Conservation (phyloP, 192 early-diverging fungal genomes). For the Rhizoclosmatium globosum region DNA sequence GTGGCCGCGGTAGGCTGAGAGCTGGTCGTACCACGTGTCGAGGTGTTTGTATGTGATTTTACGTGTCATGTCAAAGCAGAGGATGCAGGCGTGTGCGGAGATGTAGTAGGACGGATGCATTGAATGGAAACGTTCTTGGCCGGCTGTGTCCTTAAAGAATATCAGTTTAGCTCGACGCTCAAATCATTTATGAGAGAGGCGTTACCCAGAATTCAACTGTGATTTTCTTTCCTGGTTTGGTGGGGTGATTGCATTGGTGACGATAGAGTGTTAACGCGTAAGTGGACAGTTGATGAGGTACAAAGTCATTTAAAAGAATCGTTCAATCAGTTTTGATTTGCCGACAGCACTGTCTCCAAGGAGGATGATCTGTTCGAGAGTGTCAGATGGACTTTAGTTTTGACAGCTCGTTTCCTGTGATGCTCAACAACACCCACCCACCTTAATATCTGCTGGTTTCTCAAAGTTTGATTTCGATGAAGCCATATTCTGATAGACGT, state of each 20-base stretch:
- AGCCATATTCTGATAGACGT: neutral
- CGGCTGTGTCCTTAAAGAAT: conserved; percentile 59
- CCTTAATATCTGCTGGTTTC: conserved; percentile 29
- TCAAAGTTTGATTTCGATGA: neutral
- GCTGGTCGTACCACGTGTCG: conserved; percentile 65
- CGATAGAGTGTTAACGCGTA: conserved; percentile 66
- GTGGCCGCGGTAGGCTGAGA: conserved; percentile 44
- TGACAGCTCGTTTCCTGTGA: too few species aligned
- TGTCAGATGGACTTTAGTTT: neutral
- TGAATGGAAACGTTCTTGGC: conserved; percentile 65
- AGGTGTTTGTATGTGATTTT: conserved; percentile 73
- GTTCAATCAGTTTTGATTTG: conserved; percentile 67
- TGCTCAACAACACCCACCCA: too few species aligned
- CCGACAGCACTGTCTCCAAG: conserved; percentile 70
- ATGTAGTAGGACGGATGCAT: conserved; percentile 71
- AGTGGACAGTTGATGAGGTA: conserved; percentile 63
- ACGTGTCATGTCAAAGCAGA: conserved; percentile 66
- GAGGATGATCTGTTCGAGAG: conserved; percentile 58
- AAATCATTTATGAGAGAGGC: neutral
- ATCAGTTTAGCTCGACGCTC: neutral
- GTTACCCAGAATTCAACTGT: conserved; percentile 58
- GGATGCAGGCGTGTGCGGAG: conserved; percentile 57
- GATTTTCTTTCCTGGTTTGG: conserved; percentile 36
- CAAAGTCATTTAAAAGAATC: conserved; percentile 62
- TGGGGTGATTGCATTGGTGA: conserved; percentile 49